phyloP scores from a whole-genome alignment of 495 filamentous ascomycete genomes.

The Tetracladium setigerum region DNA sequence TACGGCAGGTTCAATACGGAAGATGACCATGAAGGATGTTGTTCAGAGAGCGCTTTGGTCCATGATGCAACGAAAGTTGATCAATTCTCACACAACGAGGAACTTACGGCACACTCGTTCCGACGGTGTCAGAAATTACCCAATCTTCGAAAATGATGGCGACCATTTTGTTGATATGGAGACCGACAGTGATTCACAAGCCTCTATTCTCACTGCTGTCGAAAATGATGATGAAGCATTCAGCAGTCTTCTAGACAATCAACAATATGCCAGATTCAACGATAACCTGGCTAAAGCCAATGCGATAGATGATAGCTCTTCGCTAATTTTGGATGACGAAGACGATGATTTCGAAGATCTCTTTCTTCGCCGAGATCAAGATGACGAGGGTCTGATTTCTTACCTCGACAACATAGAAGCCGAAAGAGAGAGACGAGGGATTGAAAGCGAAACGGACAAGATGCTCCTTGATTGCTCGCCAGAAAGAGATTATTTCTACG shows the following conservation, averaged over 20 bases:
- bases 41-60: slow-evolving; percentile 12
- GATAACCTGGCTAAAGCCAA: not conserved
- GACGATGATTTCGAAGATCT: slow-evolving; percentile 10
- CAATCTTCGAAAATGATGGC: not conserved
- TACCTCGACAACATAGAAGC: slow-evolving; percentile 5
- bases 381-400: slow-evolving; percentile 1
- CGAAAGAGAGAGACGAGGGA: slow-evolving; percentile 4
- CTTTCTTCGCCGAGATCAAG: slow-evolving; percentile 1
- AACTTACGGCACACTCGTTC: not conserved
- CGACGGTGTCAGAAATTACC: too few species aligned
- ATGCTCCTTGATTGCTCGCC: slow-evolving; percentile 7
- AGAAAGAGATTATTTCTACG: too few species aligned
- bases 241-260: not conserved
- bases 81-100: not conserved
- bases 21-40: not conserved
- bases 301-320: not conserved
- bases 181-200: not conserved
- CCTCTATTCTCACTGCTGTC: not conserved
- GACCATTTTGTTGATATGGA: not conserved
- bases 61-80: slow-evolving; percentile 18
- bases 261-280: not conserved
- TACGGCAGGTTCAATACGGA: not conserved
- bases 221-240: not conserved
- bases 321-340: not conserved
- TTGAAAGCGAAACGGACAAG: slow-evolving; percentile 13